Evolutionary conservation across 1,284 basidiomycete genomes (phyloP).

Genomic region (Sanghuangporus weigelae): DNA sequence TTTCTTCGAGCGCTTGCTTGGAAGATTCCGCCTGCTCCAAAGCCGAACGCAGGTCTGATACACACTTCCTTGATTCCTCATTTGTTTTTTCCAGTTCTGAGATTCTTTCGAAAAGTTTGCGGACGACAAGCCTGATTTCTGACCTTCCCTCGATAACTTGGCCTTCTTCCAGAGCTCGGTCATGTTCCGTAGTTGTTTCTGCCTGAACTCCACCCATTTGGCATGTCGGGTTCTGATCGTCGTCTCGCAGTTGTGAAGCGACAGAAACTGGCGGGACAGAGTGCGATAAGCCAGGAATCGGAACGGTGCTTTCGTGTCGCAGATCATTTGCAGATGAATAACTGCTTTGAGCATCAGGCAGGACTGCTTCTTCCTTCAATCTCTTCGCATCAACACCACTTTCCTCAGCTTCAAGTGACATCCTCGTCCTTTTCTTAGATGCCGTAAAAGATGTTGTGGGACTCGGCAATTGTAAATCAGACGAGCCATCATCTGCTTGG

Average conservation of each 20-base stretch:
- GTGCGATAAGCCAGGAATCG: too few species aligned
- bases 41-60: background rate
- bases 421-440: background rate
- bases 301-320: too few species aligned
- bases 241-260: too few species aligned
- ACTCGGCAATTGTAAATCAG: background rate
- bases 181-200: too few species aligned
- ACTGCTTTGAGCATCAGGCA: background rate
- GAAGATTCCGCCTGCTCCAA: background rate
- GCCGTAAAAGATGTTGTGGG: background rate
- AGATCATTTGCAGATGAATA: too few species aligned
- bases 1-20: background rate
- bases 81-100: background rate
- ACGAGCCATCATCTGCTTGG: background rate
- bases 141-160: too few species aligned
- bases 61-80: background rate
- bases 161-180: too few species aligned
- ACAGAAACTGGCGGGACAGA: too few species aligned
- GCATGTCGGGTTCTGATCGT: too few species aligned
- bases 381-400: background rate
- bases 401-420: background rate
- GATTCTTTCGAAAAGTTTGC: background rate
- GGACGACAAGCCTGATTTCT: too few species aligned
- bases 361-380: background rate
- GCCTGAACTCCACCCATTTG: too few species aligned